Percentiles rank a stretch among this genome's conserved stretches.
Conservation (phyloP, 331 rosid species). For the Cydonia oblonga region DNA sequence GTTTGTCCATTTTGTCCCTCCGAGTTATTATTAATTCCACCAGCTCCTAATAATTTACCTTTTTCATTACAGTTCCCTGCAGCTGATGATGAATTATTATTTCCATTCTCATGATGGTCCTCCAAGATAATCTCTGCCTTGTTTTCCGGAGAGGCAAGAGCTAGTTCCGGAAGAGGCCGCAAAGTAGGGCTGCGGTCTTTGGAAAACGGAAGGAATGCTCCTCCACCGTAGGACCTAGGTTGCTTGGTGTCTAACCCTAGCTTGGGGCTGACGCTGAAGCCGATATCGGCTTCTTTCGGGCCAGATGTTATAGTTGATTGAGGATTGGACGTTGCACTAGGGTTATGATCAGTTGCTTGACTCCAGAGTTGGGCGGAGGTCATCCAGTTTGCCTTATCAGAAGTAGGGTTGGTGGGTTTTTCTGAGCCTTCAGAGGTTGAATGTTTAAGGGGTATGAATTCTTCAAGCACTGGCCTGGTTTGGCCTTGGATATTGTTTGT, state of each 20-base stretch:
- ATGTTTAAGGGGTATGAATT: conserved; percentile 75
- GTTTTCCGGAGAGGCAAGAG: conserved; percentile 44
- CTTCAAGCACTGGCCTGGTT: conserved; percentile 61
- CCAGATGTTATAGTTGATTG: conserved; percentile 11
- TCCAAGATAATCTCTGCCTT: conserved; percentile 12
- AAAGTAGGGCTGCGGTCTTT: conserved; percentile 39
- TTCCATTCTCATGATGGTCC: conserved; percentile 20
- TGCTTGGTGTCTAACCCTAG: conserved; percentile 45
- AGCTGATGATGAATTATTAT: neutral
- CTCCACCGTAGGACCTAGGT: conserved; percentile 36
- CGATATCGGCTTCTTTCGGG: conserved; percentile 32
- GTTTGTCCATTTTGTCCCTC: conserved; percentile 35
- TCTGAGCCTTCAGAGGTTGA: conserved; percentile 45
- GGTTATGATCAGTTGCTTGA: conserved; percentile 39
- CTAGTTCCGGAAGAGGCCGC: conserved; percentile 57
- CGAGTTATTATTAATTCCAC: neutral
- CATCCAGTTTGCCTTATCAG: conserved; percentile 94
- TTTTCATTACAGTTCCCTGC: conserved; percentile 11
- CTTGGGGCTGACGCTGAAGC: conserved; percentile 46
- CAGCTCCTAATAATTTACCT: conserved; percentile 27
- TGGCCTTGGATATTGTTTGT: conserved; percentile 32
- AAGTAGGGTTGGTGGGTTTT: conserved; percentile 27
- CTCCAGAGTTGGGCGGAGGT: conserved; percentile 94
- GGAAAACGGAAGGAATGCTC: conserved; percentile 83
- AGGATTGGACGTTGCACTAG: conserved; percentile 36